phyloP scores from a whole-genome alignment of 108 stramenopile species.

The Nannochloropsis gaditana region DNA sequence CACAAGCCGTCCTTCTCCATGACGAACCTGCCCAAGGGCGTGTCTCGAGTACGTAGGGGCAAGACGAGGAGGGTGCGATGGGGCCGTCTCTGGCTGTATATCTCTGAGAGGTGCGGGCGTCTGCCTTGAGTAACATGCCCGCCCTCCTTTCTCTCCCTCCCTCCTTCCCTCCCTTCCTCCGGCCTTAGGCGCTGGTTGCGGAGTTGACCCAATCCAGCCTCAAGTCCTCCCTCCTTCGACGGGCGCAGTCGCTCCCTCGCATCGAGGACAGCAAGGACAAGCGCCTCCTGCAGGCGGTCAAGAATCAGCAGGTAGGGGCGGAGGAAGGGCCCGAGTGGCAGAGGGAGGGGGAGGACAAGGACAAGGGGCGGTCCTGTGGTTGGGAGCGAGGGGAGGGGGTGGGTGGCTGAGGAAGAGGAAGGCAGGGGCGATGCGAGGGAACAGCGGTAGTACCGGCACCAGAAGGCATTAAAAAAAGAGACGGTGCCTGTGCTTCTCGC shows the following conservation, averaged over 20 bases:
- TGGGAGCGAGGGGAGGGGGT: no score
- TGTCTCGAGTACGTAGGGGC: background rate
- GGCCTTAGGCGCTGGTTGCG: background rate
- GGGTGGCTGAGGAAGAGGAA: no score
- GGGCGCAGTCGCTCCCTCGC: background rate
- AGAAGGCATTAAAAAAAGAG: no score
- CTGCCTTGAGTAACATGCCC: background rate
- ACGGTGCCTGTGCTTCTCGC: no score
- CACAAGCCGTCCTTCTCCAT: background rate
- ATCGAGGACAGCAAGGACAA: background rate
- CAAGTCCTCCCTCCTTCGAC: background rate
- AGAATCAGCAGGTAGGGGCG: constrained; percentile 15
- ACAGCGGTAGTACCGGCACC: no score
- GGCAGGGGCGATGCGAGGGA: no score
- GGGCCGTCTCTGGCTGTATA: background rate
- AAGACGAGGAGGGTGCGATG: background rate
- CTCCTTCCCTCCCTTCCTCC: background rate
- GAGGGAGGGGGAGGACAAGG: no score
- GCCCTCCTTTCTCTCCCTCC: background rate
- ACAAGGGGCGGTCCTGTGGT: no score
- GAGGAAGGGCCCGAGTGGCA: no score
- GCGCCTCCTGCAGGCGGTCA: constrained; percentile 12
- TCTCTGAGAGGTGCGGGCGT: background rate
- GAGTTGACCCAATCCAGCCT: background rate
- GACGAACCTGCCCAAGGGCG: background rate